phyloP scores from a whole-genome alignment of 495 filamentous ascomycete species.

The Podospora appendiculata region DNA sequence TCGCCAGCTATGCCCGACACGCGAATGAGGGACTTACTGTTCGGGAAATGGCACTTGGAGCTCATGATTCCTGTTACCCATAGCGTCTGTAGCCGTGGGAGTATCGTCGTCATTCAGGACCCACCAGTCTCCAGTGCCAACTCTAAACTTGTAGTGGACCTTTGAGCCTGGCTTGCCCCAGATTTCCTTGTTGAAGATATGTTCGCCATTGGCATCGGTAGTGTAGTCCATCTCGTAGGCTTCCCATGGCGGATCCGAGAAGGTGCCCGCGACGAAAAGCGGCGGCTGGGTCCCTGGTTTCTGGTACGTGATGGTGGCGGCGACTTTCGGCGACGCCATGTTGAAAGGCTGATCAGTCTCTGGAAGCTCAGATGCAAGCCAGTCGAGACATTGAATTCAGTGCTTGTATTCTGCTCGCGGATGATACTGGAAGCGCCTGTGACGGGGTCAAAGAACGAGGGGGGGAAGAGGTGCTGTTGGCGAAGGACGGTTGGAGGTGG shows the following conservation, averaged over 20 bases:
- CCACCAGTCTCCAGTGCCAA: constrained; percentile 59
- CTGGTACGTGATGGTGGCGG: constrained; percentile 49
- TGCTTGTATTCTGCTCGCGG: background rate
- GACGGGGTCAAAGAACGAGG: too few species aligned
- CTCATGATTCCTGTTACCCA: constrained; percentile 53
- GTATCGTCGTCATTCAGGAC: constrained; percentile 44
- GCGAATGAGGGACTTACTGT: constrained; percentile 3
- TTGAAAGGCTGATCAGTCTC: constrained; percentile 6
- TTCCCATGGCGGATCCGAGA: constrained; percentile 58
- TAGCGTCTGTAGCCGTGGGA: constrained; percentile 45
- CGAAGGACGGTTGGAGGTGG: too few species aligned
- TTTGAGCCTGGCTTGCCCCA: constrained; percentile 35
- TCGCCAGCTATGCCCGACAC: too few species aligned
- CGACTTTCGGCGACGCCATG: constrained; percentile 31
- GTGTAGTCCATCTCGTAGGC: constrained; percentile 50
- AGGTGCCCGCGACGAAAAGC: constrained; percentile 57
- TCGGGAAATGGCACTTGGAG: constrained; percentile 28
- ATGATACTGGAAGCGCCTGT: too few species aligned
- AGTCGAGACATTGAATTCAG: constrained; percentile 5
- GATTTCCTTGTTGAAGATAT: constrained; percentile 40
- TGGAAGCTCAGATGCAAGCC: background rate
- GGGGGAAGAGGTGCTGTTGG: too few species aligned
- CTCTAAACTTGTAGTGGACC: constrained; percentile 64
- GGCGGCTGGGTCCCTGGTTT: constrained; percentile 50
- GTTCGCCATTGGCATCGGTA: constrained; percentile 31